Base-by-base conservation (phyloP, 345 rosid species). In the Jatropha curcas region DNA sequence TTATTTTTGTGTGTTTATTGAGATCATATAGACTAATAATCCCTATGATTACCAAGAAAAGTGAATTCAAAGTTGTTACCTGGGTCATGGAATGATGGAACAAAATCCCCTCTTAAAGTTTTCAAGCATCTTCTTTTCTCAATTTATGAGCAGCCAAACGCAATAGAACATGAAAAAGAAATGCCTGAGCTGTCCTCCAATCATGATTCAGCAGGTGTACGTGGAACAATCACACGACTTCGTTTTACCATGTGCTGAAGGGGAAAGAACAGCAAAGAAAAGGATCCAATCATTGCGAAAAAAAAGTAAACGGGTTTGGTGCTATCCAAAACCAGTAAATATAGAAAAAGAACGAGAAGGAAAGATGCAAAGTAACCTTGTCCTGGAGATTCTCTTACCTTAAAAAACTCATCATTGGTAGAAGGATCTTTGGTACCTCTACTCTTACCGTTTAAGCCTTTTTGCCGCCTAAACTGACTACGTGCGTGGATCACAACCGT, bases 381-480 rank as follows among this genome's bases (percentile, higher is more conserved):
- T 7, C 12, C 3, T 8, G 7, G 17, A 70, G 80, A 76, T 70
- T 76, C 78, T 73, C 25, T 65, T 4, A 66, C 56, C 11, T 27
- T 12, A 7, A 2, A 4, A 61, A 73, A 46, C 0, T 50, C 45
- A 39, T 9, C 41, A 8, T 3, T 39, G 45, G 45, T 6, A 52
- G 12, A 59, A 22, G 74, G 70, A 77, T 77, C 77, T 59, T 34
- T 33, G n/a, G 53, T 48, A 25, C 35, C 17, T 25, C 56, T 60
- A 22, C 56, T 31, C 50, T 61, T 41, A 69, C 79, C 73, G 68
- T 68, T 61, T 46, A 53, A 62, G 3, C 58, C 56, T n/a, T 58
- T 68, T 70, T 77, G 81, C 88, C 72, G 80, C 79, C 81, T 60
- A 64, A 68, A 72, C 57, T 45, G 71, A 68, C 76, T 7, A 13